Base-by-base conservation (phyloP, 2,329 filamentous ascomycete species). In the Hirsutella thompsonii region DNA sequence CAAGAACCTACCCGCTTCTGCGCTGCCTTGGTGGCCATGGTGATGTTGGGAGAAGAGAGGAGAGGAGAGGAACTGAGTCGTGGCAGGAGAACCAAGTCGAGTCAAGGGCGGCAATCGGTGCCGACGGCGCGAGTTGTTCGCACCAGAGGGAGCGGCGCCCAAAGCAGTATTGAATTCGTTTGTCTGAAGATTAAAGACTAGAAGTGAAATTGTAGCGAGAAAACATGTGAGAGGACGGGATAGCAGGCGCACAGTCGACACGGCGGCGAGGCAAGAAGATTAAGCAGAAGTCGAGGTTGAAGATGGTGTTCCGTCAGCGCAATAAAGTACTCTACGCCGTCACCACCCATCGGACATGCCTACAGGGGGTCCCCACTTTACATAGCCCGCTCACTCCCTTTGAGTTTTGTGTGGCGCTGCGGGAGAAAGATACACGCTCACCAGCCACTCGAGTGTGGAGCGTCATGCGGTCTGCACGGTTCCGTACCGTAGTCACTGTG, bases 21-120 rank as follows among this genome's bases (percentile, higher is more conserved):
- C 18, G 81, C 81, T 50, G 81, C 79, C 57, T 79, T 79, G 54
- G 76, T 83, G 39, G 81, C 80, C 81, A 85, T 85, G 47, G 38
- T 44, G 47, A 41, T 34, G 45, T 39, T 44, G 26, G 28, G 14
- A 34, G 32, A 18, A 6, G 14, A 16, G 26, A 23, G 14, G 18
- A 16, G n/a, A 6, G 14, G 9, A 16, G 32, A 18, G 14, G 14
- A 18, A 16, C 14, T 33, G 32, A 16, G 14, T 33, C 32, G 23
- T 26, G 23, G 23, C 23, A 26, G 6, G 23, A 26, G 23, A 11
- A 6, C 32, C 14, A 33, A 18, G 14, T 33, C 3, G 8, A 8
- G 32, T 18, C 32, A 34, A 34, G 32, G 32, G 32, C 32, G 16
- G 14, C 32, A 34, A n/a, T 3, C 11, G 14, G n/a, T 8, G 30